Conservation (phyloP, 2,329 filamentous ascomycete genomes). For the Pochonia chlamydosporia region DNA sequence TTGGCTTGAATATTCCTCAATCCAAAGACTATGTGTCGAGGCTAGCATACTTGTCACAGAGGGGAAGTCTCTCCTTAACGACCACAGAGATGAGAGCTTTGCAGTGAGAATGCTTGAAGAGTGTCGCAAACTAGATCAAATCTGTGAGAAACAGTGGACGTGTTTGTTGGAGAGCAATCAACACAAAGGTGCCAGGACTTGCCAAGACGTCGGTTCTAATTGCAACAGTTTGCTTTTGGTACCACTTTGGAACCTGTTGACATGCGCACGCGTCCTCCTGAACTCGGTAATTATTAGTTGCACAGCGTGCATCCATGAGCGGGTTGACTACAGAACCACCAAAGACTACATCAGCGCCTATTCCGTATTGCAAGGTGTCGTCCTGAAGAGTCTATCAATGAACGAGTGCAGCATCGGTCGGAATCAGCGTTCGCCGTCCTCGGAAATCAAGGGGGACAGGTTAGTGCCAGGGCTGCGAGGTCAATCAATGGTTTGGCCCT, state of each 20-base stretch:
- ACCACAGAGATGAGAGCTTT: neutral
- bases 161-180: neutral
- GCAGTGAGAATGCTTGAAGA: neutral
- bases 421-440: neutral
- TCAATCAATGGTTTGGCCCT: no score
- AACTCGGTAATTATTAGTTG: neutral
- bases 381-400: neutral
- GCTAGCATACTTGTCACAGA: neutral
- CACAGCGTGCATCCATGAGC: neutral
- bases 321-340: neutral
- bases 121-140: neutral
- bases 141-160: neutral
- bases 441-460: neutral
- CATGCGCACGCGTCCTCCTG: neutral
- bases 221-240: neutral
- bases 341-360: neutral
- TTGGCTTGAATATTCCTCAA: neutral
- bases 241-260: neutral
- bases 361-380: neutral
- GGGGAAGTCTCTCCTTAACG: neutral
- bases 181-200: no score
- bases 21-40: neutral
- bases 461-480: neutral
- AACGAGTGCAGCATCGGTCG: neutral
- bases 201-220: neutral